Evolutionary conservation across 768 basidiomycete genomes (phyloP).

Genomic region (Xerocomus brunneocitrinus): DNA sequence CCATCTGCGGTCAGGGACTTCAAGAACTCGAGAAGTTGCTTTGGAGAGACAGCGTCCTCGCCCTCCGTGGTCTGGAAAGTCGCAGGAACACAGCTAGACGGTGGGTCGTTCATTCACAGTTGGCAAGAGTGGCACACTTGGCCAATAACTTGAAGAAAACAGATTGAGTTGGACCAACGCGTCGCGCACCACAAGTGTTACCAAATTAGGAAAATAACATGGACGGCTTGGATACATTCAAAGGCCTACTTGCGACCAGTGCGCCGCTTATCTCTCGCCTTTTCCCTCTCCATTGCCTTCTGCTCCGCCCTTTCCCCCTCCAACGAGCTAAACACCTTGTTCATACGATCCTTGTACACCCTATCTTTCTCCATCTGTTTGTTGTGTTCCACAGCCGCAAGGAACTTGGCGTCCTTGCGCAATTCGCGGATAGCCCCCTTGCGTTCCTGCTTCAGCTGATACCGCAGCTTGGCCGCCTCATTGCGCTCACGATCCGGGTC

Average conservation of each 20-base stretch:
- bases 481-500: conserved; percentile 94
- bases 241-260: conserved; percentile 59
- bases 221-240: no score
- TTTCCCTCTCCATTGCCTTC: conserved; percentile 86
- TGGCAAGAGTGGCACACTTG: not conserved
- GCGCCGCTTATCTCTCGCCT: conserved; percentile 68
- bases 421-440: conserved; percentile 97
- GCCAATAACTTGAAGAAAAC: not conserved
- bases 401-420: conserved; percentile 90
- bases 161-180: not conserved
- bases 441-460: conserved; percentile 89
- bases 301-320: conserved; percentile 92
- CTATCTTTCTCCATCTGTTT: conserved; percentile 82
- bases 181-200: not conserved
- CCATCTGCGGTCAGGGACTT: conserved; percentile 35
- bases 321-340: conserved; percentile 68
- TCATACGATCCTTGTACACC: conserved; percentile 78
- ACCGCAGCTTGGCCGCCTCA: conserved; percentile 78
- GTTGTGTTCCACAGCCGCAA: conserved; percentile 83
- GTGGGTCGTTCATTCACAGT: conserved; percentile 22
- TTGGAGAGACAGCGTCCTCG: conserved; percentile 22
- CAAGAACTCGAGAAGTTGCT: conserved; percentile 44
- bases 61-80: conserved; percentile 31
- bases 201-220: conserved; percentile 7
- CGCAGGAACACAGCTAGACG: conserved; percentile 25